phyloP scores from a whole-genome alignment of 2,329 filamentous ascomycete genomes.

The Fusarium aywerte region DNA sequence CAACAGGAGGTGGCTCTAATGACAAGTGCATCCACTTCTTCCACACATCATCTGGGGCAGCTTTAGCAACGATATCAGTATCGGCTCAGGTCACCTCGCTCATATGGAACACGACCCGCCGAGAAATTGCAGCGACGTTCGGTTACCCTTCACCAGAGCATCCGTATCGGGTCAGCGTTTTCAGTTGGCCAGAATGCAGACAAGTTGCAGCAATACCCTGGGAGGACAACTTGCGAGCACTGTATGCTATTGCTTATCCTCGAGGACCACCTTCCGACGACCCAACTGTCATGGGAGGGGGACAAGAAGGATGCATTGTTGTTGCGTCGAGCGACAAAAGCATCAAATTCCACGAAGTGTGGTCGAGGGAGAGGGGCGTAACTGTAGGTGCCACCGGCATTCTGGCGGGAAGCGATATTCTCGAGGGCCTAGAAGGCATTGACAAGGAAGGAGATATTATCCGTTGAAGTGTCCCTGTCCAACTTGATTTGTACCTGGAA shows the following conservation, averaged over 20 bases:
- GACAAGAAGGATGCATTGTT: constrained; percentile 74
- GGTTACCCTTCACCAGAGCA: constrained; percentile 94
- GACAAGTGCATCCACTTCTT: constrained; percentile 98
- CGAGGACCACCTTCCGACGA: constrained; percentile 53
- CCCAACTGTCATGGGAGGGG: constrained; percentile 39
- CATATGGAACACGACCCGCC: constrained; percentile 85
- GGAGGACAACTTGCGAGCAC: constrained; percentile 80
- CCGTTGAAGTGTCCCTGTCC: constrained; percentile 60
- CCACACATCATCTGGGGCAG: constrained; percentile 83
- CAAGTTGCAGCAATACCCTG: constrained; percentile 87
- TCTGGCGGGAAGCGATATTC: constrained; percentile 84
- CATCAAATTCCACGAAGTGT: constrained; percentile 96
- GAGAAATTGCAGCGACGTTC: constrained; percentile 93
- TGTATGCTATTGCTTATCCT: constrained; percentile 90
- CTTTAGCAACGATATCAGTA: constrained; percentile 90
- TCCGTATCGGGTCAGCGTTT: constrained; percentile 87
- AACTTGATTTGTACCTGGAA: constrained; percentile 1
- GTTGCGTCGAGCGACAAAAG: constrained; percentile 92
- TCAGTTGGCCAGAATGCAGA: constrained; percentile 91
- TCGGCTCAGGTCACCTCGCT: constrained; percentile 93
- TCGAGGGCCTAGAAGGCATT: constrained; percentile 84
- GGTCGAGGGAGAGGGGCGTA: constrained; percentile 72
- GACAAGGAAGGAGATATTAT: constrained; percentile 79
- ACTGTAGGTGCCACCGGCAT: constrained; percentile 66
- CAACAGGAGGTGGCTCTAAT: constrained; percentile 91